These are phyloP conservation scores for Cryptosporidium parvum DNA, from an alignment of 169 alveolate genomes.

Conservation along the genomic window DNA sequence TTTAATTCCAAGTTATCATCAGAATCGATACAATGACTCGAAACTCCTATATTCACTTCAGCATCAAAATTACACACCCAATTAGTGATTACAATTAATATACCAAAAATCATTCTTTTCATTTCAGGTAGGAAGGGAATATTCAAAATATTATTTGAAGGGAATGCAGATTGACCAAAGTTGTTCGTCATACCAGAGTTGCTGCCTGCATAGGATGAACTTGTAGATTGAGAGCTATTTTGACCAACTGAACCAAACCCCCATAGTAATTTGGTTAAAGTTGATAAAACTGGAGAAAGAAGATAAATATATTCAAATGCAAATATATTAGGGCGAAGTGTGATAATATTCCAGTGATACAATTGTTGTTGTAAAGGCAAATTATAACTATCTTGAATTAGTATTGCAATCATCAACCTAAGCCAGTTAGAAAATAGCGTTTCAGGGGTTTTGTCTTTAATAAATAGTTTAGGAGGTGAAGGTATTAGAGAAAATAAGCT, in stretches of 20 bases:
- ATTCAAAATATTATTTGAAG: conserved; percentile 4
- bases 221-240: background rate
- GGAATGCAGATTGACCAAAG: background rate
- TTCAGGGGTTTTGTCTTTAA: conserved; percentile 59
- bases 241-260: conserved; percentile 7
- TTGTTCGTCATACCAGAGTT: conserved; percentile 7
- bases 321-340: conserved; percentile 34
- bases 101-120: conserved; percentile 47
- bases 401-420: conserved; percentile 60
- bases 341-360: conserved; percentile 61
- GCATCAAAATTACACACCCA: conserved; percentile 35
- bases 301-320: conserved; percentile 17
- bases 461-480: conserved; percentile 49
- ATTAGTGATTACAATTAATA: conserved; percentile 22
- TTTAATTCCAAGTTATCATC: background rate
- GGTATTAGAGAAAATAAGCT: conserved; percentile 41
- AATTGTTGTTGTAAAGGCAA: conserved; percentile 65
- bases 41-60: background rate
- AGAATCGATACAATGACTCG: background rate
- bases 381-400: conserved; percentile 69
- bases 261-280: conserved; percentile 62
- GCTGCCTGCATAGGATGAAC: background rate
- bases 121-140: conserved; percentile 72
- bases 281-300: conserved; percentile 59
- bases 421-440: conserved; percentile 57